phyloP scores from a whole-genome alignment of 2,329 filamentous ascomycete species.

The Xenosphaeropsis pyriputrescens region DNA sequence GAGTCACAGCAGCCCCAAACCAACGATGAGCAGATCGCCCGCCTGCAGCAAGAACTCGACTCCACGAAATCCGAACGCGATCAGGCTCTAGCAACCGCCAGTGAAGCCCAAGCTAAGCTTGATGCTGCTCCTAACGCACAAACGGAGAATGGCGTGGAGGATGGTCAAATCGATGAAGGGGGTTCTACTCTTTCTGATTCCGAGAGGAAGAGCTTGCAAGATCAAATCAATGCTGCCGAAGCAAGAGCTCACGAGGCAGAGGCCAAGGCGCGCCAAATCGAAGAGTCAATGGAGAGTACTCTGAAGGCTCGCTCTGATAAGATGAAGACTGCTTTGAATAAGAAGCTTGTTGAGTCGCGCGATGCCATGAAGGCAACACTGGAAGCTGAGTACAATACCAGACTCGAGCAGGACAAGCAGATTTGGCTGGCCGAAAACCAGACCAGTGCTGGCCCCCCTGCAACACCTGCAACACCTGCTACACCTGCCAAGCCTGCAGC shows the following conservation, averaged over 20 bases:
- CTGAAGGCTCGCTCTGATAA: constrained; percentile 52
- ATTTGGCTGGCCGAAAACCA: constrained; percentile 43
- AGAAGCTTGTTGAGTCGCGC: constrained; percentile 45
- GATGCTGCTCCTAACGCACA: constrained; percentile 30
- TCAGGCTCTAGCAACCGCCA: constrained; percentile 14
- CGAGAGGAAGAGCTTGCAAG: constrained; percentile 45
- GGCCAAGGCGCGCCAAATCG: constrained; percentile 37
- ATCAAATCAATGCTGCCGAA: constrained; percentile 44
- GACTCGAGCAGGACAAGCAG: constrained; percentile 46
- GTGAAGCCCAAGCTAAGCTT: constrained; percentile 12
- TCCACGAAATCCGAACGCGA: constrained; percentile 49
- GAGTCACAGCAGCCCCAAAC: constrained; percentile 30
- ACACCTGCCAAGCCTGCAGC: constrained; percentile 24
- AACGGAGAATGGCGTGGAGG: constrained; percentile 39
- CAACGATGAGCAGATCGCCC: constrained; percentile 31
- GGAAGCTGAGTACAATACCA: constrained; percentile 28
- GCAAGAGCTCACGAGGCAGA: constrained; percentile 50
- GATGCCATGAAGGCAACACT: constrained; percentile 37
- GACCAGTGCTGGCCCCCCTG: constrained; percentile 1
- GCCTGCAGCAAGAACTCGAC: constrained; percentile 42
- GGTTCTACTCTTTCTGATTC: constrained; percentile 31
- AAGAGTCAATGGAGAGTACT: constrained; percentile 42
- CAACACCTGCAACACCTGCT: constrained; percentile 12
- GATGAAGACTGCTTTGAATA: constrained; percentile 54
- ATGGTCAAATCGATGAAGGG: constrained; percentile 17